Base-by-base conservation (phyloP, 2,329 filamentous ascomycete genomes). In the Metarhizium humberi region DNA sequence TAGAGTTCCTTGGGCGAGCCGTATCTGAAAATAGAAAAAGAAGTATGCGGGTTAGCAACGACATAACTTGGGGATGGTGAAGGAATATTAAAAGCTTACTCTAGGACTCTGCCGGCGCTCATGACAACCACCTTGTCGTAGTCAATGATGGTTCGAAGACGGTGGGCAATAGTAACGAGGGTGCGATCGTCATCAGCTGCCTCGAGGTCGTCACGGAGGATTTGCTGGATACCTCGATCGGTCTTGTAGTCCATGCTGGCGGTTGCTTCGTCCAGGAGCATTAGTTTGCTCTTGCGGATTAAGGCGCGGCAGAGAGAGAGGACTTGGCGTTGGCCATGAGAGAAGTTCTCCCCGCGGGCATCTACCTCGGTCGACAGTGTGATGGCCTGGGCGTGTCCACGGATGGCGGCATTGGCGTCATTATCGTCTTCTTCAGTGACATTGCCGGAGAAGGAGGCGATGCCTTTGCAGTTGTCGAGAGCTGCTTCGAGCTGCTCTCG, bases 171-270 rank as follows among this genome's bases (percentile, higher is more conserved):
- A 2, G 79, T 81, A 20, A 84, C 75, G 4, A 83, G 69, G 10
- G 80, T 83, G 29, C 78, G 71, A 30, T 74, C 74, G 11, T 71
- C 66, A 5, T 70, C 73, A 0, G 68, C 66, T 47, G 69, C 69
- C 53, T 73, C 70, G 32, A 83, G 72, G 58, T 80, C 78, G 8
- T 69, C 65, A 16, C 78, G 71, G 36, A 83, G 64, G 2, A 80
- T 74, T n/a, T 68, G 67, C 65, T 83, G 80, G 55, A 83, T 80
- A 2, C 75, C 76, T 38, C 72, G 70, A 57, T 83, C 80, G 30
- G 80, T 81, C 63, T 79, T 76, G 56, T 79, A 78, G 60, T 83
- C 80, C 71, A 83, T 80, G 60, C 77, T 81, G 29, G 79, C 79
- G 2, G 80, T 83, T 10, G 80, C 80, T 64, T 83, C 80, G 61